A percentile compares a stretch with the other conserved stretches of the same genome.
phyloP scores from a whole-genome alignment of 176 grass and related monocot genomes.

The Oryza longistaminata region DNA sequence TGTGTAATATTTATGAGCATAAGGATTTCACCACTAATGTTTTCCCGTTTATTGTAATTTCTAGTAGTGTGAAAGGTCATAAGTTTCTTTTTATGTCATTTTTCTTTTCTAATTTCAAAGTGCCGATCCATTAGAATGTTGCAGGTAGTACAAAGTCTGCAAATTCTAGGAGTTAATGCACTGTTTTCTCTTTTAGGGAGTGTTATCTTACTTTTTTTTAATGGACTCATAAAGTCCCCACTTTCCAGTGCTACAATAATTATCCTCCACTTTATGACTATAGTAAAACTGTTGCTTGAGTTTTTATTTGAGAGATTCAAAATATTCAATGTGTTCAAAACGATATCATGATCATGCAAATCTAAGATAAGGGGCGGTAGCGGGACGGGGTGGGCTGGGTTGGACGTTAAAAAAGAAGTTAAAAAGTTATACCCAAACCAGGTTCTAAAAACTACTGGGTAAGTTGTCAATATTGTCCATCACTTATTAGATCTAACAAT shows the following conservation, averaged over 20 bases:
- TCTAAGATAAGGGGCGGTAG: too few relatives aligned
- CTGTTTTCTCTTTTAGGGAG: neutral
- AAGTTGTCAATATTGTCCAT: neutral
- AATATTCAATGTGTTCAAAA: neutral
- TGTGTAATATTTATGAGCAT: too few relatives aligned
- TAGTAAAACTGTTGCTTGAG: neutral
- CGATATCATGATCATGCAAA: too few relatives aligned
- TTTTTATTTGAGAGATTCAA: neutral
- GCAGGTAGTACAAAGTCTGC: too few relatives aligned
- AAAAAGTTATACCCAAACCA: slow-evolving; percentile 4
- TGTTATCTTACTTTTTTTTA: neutral
- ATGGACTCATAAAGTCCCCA: neutral
- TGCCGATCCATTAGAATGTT: too few relatives aligned
- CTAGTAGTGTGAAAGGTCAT: too few relatives aligned
- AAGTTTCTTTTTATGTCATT: too few relatives aligned
- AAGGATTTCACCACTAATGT: too few relatives aligned
- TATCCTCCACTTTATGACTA: neutral
- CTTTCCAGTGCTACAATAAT: neutral
- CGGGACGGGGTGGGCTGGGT: too few relatives aligned
- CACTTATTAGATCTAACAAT: neutral
- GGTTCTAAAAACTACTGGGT: neutral
- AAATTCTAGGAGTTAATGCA: neutral
- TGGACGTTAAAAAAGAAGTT: neutral
- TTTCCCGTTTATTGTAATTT: too few relatives aligned
- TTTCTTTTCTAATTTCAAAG: too few relatives aligned